phyloP scores from a whole-genome alignment of 371 early-diverging fungal species.

The Smittium culicis region DNA sequence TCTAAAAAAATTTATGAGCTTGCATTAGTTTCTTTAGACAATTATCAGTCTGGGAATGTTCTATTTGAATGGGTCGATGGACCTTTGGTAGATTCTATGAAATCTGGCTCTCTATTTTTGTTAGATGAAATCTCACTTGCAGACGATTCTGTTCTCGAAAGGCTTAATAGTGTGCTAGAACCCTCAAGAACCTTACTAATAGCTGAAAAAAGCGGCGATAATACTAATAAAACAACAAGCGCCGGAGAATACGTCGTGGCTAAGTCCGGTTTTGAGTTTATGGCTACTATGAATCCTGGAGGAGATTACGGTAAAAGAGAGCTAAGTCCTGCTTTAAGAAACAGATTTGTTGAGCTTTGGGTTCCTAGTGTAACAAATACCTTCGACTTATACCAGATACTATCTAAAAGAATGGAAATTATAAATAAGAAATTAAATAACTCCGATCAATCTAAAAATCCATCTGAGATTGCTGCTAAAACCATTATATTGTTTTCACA shows the following conservation, averaged over 20 bases:
- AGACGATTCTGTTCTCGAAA: constrained; percentile 97
- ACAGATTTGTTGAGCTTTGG: constrained; percentile 99
- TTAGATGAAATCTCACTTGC: constrained; percentile 99
- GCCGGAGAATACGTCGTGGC: constrained; percentile 11
- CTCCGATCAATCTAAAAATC: too few species aligned
- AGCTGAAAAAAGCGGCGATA: constrained; percentile 66
- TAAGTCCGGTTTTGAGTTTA: constrained; percentile 67
- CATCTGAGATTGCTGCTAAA: constrained; percentile 14
- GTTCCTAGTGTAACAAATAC: constrained; percentile 71
- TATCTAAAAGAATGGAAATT: constrained; percentile 42
- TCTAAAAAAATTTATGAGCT: neutral
- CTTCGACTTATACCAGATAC: constrained; percentile 61
- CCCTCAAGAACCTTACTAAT: constrained; percentile 78
- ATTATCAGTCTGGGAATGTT: constrained; percentile 18
- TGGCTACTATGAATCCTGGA: constrained; percentile 99
- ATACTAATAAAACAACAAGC: neutral
- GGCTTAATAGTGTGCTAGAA: constrained; percentile 96
- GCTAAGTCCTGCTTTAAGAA: constrained; percentile 96
- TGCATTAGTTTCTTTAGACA: neutral
- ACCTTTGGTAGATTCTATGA: constrained; percentile 87
- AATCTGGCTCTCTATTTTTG: constrained; percentile 85
- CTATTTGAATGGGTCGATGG: constrained; percentile 95
- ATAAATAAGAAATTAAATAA: neutral
- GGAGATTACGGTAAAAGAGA: constrained; percentile 99
- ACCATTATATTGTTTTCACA: constrained; percentile 33